Evolutionary conservation across 2,329 filamentous ascomycete species (phyloP).

Genomic region (Metarhizium guizhouense): DNA sequence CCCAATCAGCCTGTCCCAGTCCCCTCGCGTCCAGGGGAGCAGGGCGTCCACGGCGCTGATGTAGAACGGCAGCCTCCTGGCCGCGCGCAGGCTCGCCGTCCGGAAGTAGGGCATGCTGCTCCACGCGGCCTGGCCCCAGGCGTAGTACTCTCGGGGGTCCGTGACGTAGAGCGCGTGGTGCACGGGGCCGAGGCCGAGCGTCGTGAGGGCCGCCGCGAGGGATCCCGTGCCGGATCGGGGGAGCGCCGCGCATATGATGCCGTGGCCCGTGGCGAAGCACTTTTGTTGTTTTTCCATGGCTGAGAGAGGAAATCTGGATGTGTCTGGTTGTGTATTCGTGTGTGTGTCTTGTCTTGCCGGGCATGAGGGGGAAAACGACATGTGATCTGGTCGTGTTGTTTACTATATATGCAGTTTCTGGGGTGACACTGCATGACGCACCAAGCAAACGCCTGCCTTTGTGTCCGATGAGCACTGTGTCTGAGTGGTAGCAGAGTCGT

Average conservation of each 20-base stretch:
- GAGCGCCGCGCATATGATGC: constrained; percentile 17
- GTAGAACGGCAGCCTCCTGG: neutral
- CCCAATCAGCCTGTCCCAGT: neutral
- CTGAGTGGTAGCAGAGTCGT: too few relatives aligned
- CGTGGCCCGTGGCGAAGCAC: neutral
- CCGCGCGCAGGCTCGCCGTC: constrained; percentile 2
- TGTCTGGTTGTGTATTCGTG: neutral
- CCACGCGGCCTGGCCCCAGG: constrained; percentile 5
- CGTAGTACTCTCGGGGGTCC: constrained; percentile 9
- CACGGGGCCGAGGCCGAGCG: constrained; percentile 15
- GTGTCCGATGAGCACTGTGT: too few relatives aligned
- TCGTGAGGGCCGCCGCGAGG: constrained; percentile 14
- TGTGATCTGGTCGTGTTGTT: too few relatives aligned
- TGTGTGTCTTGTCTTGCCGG: too few relatives aligned
- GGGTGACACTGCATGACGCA: too few relatives aligned
- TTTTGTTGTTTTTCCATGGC: neutral
- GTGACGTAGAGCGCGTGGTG: constrained; percentile 15
- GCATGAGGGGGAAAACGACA: too few relatives aligned
- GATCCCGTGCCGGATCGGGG: constrained; percentile 16
- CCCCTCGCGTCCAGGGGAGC: neutral
- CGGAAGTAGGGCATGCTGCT: neutral
- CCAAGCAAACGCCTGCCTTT: too few relatives aligned
- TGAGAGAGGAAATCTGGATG: neutral
- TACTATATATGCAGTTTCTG: too few relatives aligned
- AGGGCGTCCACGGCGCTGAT: neutral